Base-by-base conservation (phyloP, 805 yeast genomes). In the Cyberlindnera amylophila region DNA sequence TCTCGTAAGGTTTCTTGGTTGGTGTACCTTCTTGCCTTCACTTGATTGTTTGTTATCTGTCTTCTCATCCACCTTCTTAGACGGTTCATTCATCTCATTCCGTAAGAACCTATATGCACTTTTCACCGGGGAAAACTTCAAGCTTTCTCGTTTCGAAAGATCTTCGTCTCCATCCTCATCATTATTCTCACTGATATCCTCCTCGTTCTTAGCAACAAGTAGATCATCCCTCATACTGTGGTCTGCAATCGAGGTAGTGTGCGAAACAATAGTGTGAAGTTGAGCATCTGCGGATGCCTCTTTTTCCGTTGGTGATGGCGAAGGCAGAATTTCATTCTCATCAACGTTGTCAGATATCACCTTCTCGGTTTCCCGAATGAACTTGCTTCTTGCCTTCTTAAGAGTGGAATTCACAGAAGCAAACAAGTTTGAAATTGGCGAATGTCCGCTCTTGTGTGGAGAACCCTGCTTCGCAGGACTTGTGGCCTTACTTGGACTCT, bases 41-140 rank as follows among this genome's bases (percentile, higher is more conserved):
- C 5, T 14, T 11, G 38, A 21, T 9, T 21, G 24, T 21, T 21
- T 17, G 24, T 9, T n/a, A 16, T 38, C 41, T 27, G 14, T 30
- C 19, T 40, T 33, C 32, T 33, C n/a, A n/a, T n/a, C n/a, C n/a
- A n/a, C n/a, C n/a, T 34, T 21, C 8, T 21, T 21, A 21, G n/a
- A n/a, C 6, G 47, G 32, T 2, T 44, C 45, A 27, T 53, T 55
- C 59, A 58, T 44, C 30, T 58, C 55, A 12, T 34, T 39, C 44
- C 59, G 53, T 31, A 58, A 27, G 6, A 48, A 43, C 1, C 60
- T 58, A 42, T 57, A 58, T 9, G 55, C 49, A 19, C 60, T 57
- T 34, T 51, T 54, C 12, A 57, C 61, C 11, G 62, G 62, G 2
- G 62, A 54, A 34, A 58, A 54, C 26, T 45, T 47, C 26, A 49